Evolutionary conservation across 148 eudicot genomes (phyloP), one percentile per base, ranked within the genome.

Genomic region (Rhododendron molle): DNA sequence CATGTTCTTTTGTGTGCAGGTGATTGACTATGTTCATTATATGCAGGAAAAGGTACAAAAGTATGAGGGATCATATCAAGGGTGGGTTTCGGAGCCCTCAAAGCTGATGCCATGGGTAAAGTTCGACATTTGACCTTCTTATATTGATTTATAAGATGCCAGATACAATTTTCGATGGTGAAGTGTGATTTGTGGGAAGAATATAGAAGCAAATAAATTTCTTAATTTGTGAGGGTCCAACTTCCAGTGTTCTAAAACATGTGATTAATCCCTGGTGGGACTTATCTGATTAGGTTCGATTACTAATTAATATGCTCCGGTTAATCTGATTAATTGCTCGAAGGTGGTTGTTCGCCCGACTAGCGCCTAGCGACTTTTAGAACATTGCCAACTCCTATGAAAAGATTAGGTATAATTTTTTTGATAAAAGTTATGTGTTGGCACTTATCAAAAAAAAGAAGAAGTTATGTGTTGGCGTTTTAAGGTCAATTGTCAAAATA

Each of bases 41-140:
- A 86, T 96, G 86, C 97, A 95, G 86, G 99, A 96, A 83, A 96
- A 89, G 85, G 93, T 96, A 60, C 96, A 93, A 34, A 95, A 95
- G 85, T 94, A 95, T 58, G 99, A 96, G 88, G 98, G 97, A 12
- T 89, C 97, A 54, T 94, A 88, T 88, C 95, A 94, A 90, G 92
- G 90, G 72, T 95, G 95, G 95, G 91, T 90, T 84, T 80, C 91
- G 12, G 99, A 96, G 86, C 91, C 98, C 47, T 90, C 99, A 83
- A 96, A 96, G 89, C 86, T 96, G 90, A 91, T 92, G 93, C 99
- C 98, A 32, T 96, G 99, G 99, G 99, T 96, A 90, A 91, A 85
- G 76, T 84, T 81, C 79, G 14, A 79, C 73, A 49, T 44, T 50
- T 77, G 62, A 5, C 56, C 56, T 84, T 82, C n/a, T 73, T 2